Percentiles rank a stretch among this genome's conserved stretches.
phyloP scores from a whole-genome alignment of 2,329 filamentous ascomycete genomes.

The Ophiostoma montium region DNA sequence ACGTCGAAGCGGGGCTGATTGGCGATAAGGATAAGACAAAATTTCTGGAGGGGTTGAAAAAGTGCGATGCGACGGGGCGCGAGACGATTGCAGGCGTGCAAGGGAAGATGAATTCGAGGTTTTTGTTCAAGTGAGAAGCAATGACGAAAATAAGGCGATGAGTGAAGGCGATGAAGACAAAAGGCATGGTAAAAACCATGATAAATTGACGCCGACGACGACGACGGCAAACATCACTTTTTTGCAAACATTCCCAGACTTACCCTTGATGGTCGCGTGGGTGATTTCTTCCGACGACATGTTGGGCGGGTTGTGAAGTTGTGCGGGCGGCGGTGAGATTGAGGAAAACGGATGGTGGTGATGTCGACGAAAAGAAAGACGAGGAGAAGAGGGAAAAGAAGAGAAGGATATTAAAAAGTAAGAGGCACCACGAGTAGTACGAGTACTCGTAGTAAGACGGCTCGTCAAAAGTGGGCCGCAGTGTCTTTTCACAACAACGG shows the following conservation, averaged over 20 bases:
- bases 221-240: too few species aligned
- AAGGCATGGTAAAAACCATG: too few species aligned
- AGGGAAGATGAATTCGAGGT: neutral
- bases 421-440: too few species aligned
- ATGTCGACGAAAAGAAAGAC: neutral
- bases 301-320: conserved; percentile 18
- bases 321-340: neutral
- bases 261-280: conserved; percentile 67
- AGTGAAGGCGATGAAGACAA: too few species aligned
- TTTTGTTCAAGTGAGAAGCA: too few species aligned
- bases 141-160: too few species aligned
- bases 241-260: conserved; percentile 8
- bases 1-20: neutral
- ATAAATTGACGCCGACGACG: too few species aligned
- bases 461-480: conserved; percentile 3
- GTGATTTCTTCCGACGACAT: conserved; percentile 47
- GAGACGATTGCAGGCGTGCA: neutral
- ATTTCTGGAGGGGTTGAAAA: conserved; percentile 9
- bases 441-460: too few species aligned
- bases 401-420: neutral
- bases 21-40: conserved; percentile 11
- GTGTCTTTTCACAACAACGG: conserved; percentile 6
- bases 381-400: neutral
- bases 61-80: conserved; percentile 8
- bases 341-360: neutral